Conservation (phyloP, 2,329 filamentous ascomycete species). For the Aspergillus eucalypticola region DNA sequence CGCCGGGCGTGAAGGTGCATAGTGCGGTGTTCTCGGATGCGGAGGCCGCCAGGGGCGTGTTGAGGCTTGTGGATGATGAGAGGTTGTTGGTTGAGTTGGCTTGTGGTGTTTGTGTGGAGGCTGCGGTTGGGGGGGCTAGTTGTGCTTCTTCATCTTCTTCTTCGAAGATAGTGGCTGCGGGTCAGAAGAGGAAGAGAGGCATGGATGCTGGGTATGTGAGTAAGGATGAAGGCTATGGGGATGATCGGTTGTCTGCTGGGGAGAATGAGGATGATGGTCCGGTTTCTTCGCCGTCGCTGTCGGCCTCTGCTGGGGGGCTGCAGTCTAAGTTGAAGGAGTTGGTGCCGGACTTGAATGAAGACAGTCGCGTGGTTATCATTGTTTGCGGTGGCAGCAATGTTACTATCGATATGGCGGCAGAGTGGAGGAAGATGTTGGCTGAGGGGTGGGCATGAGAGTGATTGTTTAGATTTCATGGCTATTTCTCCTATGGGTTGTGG, state of each 20-base stretch:
- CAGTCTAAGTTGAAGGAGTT: constrained; percentile 57
- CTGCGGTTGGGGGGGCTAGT: constrained; percentile 38
- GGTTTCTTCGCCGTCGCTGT: constrained; percentile 1
- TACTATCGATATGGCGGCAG: constrained; percentile 60
- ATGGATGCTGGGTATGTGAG: constrained; percentile 9
- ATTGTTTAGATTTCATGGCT: constrained; percentile 6
- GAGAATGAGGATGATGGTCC: constrained; percentile 29
- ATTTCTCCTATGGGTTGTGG: not conserved
- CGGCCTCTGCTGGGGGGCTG: constrained; percentile 8
- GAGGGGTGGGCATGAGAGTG: constrained; percentile 38
- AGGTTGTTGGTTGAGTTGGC: constrained; percentile 78
- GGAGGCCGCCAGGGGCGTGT: constrained; percentile 76
- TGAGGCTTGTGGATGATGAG: constrained; percentile 78
- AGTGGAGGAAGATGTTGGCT: constrained; percentile 54
- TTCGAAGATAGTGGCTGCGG: constrained; percentile 10
- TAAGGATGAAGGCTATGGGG: constrained; percentile 38
- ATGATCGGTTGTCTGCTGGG: constrained; percentile 34
- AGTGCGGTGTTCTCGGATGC: constrained; percentile 69
- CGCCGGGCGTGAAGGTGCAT: constrained; percentile 52
- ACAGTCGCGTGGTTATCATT: constrained; percentile 76
- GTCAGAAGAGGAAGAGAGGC: constrained; percentile 34
- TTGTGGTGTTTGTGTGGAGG: constrained; percentile 76
- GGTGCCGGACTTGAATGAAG: constrained; percentile 62
- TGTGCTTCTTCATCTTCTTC: constrained; percentile 2
- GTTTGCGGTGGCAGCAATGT: constrained; percentile 79